Conservation (phyloP, 441 rosid species). For the Gossypium davidsonii region DNA sequence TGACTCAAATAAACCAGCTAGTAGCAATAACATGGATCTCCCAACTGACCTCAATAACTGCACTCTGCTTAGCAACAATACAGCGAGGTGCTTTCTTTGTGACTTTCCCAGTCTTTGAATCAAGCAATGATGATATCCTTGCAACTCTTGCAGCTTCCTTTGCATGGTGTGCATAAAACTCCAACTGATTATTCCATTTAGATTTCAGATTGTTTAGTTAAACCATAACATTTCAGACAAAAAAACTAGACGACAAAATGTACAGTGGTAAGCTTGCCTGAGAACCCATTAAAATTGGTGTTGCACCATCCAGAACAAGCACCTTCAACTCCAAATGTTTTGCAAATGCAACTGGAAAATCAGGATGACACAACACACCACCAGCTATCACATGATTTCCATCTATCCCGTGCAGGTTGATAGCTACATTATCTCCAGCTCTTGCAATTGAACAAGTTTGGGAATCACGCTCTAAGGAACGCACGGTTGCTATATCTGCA, state of each 20-base stretch:
- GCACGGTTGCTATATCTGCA: conserved; percentile 70
- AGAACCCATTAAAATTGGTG: conserved; percentile 84
- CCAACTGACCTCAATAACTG: conserved; percentile 62
- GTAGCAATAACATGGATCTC: not conserved
- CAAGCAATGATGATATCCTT: conserved; percentile 59
- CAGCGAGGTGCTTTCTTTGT: conserved; percentile 76
- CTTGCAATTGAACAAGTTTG: conserved; percentile 62
- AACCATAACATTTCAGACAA: not conserved
- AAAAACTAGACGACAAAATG: not conserved
- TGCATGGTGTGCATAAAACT: conserved; percentile 82
- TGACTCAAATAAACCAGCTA: not conserved
- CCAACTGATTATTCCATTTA: conserved; percentile 49
- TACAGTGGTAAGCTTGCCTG: conserved; percentile 38
- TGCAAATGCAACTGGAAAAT: conserved; percentile 67
- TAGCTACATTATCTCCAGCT: conserved; percentile 80
- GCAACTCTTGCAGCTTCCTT: conserved; percentile 77
- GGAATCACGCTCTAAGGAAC: conserved; percentile 69
- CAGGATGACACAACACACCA: conserved; percentile 87
- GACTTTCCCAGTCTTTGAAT: conserved; percentile 84
- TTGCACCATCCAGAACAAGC: conserved; percentile 60
- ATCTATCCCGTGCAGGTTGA: conserved; percentile 71
- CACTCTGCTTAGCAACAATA: conserved; percentile 71
- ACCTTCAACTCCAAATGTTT: conserved; percentile 71
- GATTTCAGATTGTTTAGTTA: conserved; percentile 10
- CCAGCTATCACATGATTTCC: conserved; percentile 66